Base-by-base conservation (phyloP, 345 rosid genomes). In the Melaleuca quinquenervia region DNA sequence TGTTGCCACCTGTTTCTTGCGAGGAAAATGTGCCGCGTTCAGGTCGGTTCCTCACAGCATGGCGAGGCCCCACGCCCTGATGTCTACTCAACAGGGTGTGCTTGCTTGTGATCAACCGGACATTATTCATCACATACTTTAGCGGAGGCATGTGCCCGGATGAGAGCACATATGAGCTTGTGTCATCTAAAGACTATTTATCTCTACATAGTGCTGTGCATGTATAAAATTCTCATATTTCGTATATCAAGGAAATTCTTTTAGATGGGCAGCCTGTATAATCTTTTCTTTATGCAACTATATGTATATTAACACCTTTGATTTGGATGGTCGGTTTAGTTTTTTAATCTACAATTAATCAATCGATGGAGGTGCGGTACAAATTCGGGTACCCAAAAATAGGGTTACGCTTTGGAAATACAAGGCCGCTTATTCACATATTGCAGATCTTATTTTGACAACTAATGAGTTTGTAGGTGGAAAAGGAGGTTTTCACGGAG, bases 281-380 rank as follows among this genome's bases (percentile, higher is more conserved):
- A 62, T 62, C 21, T 62, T 62, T 62, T 62, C 44, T 62, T 15
- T 29, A 29, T 62, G 3, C 6, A 4, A 62, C 75, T 29, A 7
- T 62, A 62, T 4, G 41, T 41, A 41, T 7, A 13, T 29, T 14
- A 3, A 27, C 9, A 14, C 14, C 9, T 7, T 62, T 62, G 9
- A 62, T 11, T 29, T 2, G 10, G 2, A 7, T 27, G 0, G 2
- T 60, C 15, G 1, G 0, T 27, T 27, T 14, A 27, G 1, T 6
- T 60, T 27, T 27, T 13, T 60, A 27, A 27, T 13, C 0, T 60
- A 13, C 27, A 16, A 13, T 10, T 60, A 14, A 36, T 5, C 20
- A 27, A 16, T 62, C 1, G 29, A 0, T 29, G 11, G 2, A 5
- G 6, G 14, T 41, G 75, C 0, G 1, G 1, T 8, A 15, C 75